phyloP scores from a whole-genome alignment of 83 land plant species.

The Larix sibirica region DNA sequence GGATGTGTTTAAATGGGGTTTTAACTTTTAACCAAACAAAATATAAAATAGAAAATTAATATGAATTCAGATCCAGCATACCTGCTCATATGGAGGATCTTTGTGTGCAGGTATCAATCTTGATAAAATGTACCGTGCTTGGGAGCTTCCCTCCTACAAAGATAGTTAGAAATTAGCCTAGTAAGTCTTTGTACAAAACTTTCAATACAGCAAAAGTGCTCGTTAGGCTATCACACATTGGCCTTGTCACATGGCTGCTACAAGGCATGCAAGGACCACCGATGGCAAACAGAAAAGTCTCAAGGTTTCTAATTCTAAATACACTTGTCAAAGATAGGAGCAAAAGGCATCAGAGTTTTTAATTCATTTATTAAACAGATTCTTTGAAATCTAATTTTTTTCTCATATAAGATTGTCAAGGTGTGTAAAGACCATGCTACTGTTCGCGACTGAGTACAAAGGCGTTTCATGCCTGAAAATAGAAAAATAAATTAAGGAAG shows the following conservation, averaged over 20 bases:
- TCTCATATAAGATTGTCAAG: too few species aligned
- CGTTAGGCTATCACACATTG: not conserved
- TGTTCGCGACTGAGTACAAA: too few species aligned
- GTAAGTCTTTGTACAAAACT: not conserved
- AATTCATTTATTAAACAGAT: too few species aligned
- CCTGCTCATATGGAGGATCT: conserved; percentile 99
- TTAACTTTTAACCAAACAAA: not conserved
- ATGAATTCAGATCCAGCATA: conserved; percentile 16
- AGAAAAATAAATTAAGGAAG: too few species aligned
- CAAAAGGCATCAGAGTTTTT: not conserved
- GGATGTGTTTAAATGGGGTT: not conserved
- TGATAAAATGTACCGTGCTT: conserved; percentile 91
- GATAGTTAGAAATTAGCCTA: not conserved
- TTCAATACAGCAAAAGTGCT: not conserved
- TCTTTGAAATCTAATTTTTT: too few species aligned
- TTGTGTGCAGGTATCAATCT: conserved; percentile 98
- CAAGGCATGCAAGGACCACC: too few species aligned
- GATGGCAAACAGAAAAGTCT: too few species aligned
- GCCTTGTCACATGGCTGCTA: too few species aligned
- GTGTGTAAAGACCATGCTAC: too few species aligned
- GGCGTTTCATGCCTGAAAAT: too few species aligned
- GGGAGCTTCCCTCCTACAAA: conserved; percentile 97
- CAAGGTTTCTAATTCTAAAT: too few species aligned
- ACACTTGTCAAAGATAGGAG: not conserved
- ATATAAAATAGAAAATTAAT: not conserved